A percentile compares a stretch with the other conserved stretches of the same genome.
Evolutionary conservation across 495 filamentous ascomycete genomes (phyloP).

Genomic region (Trichocladium antarcticum): DNA sequence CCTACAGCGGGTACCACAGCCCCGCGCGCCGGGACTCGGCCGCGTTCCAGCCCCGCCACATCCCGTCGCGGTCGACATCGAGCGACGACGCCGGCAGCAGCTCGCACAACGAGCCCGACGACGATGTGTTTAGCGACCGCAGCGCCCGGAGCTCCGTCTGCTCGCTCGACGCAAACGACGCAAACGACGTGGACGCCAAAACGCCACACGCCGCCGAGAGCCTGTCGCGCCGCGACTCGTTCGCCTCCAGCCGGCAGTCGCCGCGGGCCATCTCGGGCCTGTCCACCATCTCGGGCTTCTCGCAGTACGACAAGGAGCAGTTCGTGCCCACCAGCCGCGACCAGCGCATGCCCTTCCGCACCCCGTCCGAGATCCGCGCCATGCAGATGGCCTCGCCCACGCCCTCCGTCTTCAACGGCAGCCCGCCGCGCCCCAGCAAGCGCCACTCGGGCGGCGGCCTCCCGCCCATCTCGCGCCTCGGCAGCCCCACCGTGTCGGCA

Average conservation of each 20-base stretch:
- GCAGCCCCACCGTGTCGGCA: conserved; percentile 33
- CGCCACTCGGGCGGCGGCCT: conserved; percentile 13
- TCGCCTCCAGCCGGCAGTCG: conserved; percentile 7
- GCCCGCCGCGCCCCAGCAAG: conserved; percentile 36
- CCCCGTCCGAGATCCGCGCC: conserved; percentile 62
- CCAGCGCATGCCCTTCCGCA: conserved; percentile 38
- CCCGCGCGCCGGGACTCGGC: conserved; percentile 15
- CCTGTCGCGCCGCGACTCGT: conserved; percentile 10
- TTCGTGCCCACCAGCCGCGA: conserved; percentile 32
- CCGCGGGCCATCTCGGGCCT: conserved; percentile 25
- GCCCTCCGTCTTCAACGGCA: conserved; percentile 34
- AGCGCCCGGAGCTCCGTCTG: conserved; percentile 37
- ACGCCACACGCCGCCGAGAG: conserved; percentile 8
- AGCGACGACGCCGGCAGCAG: conserved; percentile 31
- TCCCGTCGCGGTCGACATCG: conserved; percentile 12
- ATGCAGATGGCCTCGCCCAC: conserved; percentile 69
- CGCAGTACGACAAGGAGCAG: conserved; percentile 33
- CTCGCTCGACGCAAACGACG: conserved; percentile 27
- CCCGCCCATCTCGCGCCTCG: conserved; percentile 35
- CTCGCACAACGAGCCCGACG: conserved; percentile 40
- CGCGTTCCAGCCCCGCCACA: conserved; percentile 15
- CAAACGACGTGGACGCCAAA: conserved; percentile 7
- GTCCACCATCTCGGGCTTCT: conserved; percentile 34
- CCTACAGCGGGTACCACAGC: not conserved
- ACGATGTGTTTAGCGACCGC: conserved; percentile 46